Base-by-base conservation (phyloP, 2,329 filamentous ascomycete species). In the Colletotrichum brevisporum region DNA sequence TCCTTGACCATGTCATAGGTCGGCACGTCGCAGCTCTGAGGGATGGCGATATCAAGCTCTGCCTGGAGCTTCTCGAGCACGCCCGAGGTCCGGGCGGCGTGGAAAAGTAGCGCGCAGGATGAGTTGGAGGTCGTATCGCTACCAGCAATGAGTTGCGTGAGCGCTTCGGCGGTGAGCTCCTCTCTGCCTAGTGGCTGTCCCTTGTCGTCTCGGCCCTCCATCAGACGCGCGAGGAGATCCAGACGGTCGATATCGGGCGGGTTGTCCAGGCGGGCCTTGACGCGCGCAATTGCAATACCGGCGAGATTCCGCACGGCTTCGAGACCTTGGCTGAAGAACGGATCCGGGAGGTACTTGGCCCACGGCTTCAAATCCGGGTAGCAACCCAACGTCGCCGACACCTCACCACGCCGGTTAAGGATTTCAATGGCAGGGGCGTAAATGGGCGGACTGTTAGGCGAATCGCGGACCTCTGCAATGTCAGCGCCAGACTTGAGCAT, bases 91-190 rank as follows among this genome's bases (percentile, higher is more conserved):
- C 86, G 84, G 5, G 91, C 83, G 36, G 89, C 90, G 83, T 94
- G 93, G 83, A 91, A 97, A 0, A 97, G 85, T 43, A 97, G 86
- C 0, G 94, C 94, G 76, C 94, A 97, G 2, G 92, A 91, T 0
- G 94, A 92, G 82, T 94, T 94, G 59, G 89, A 91, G 0, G 91
- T 94, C 0, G 92, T 94, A 78, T 94, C 92, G 51, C 87, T 90
- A 26, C 92, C 92, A 1, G 92, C 92, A 73, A 94, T 97, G 50
- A 97, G 87, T 79, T 97, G 94, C 0, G 94, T 97, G 26, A 97
- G 83, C 0, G 94, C 94, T 82, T 97, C 95, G 43, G 94, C 94
- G 0, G 94, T 97, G 60, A 97, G 85, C 78, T 97, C 94, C 73
- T 92, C 88, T 27, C 92, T 88, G 5, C 92, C 91, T 0, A 97